phyloP scores from a whole-genome alignment of 2,329 filamentous ascomycete species.

The Rutstroemia sp. region DNA sequence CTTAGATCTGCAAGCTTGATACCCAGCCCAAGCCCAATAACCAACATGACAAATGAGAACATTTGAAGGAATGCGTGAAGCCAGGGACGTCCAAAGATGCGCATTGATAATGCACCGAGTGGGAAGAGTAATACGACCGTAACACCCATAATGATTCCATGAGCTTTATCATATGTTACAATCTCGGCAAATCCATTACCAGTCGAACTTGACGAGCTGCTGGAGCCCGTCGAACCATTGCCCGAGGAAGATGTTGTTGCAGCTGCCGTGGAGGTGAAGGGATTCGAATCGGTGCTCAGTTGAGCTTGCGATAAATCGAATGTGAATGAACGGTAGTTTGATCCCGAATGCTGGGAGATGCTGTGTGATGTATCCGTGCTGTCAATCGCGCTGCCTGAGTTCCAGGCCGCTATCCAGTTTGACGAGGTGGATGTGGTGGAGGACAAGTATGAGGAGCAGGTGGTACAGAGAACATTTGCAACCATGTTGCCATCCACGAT shows the following conservation, averaged over 20 bases:
- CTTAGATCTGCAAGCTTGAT: constrained; percentile 38
- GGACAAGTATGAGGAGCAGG: constrained; percentile 8
- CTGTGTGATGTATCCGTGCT: constrained; percentile 11
- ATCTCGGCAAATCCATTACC: background rate
- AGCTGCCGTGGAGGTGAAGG: constrained; percentile 16
- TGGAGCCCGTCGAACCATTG: constrained; percentile 1
- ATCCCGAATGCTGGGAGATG: constrained; percentile 18
- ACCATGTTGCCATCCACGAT: constrained; percentile 45
- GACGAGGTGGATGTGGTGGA: constrained; percentile 15
- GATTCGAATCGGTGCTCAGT: constrained; percentile 19
- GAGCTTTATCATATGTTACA: constrained; percentile 30
- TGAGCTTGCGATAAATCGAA: constrained; percentile 24
- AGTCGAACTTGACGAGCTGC: background rate
- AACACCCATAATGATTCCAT: constrained; percentile 55
- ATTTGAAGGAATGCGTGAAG: constrained; percentile 51
- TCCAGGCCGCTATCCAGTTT: constrained; percentile 27
- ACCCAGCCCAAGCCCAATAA: constrained; percentile 52
- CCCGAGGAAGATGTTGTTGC: constrained; percentile 6
- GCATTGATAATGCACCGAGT: constrained; percentile 52
- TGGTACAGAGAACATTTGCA: constrained; percentile 47
- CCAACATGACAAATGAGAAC: constrained; percentile 48
- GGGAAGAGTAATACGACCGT: constrained; percentile 54
- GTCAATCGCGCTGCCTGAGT: constrained; percentile 17
- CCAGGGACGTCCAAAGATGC: constrained; percentile 41
- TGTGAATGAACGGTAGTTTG: constrained; percentile 12